phyloP scores from a whole-genome alignment of 2,329 filamentous ascomycete genomes.

The Nemania sp. region DNA sequence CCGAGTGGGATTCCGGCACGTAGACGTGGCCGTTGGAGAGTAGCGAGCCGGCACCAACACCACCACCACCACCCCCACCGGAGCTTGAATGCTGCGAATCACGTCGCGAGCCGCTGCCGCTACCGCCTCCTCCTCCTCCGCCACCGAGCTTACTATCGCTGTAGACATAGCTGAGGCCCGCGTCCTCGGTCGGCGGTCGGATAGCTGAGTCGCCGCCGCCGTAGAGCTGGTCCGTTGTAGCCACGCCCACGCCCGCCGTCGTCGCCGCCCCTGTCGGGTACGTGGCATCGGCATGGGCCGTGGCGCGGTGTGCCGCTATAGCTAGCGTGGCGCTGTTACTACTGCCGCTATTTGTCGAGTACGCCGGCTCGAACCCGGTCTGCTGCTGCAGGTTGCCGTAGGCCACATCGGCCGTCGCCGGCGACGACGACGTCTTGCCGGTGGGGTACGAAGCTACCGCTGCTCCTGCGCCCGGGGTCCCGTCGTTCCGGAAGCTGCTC shows the following conservation, averaged over 20 bases:
- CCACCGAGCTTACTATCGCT: slow-evolving; percentile 45
- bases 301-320: slow-evolving; percentile 35
- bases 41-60: slow-evolving; percentile 39
- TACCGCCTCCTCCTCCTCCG: slow-evolving; percentile 20
- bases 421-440: slow-evolving; percentile 38
- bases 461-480: slow-evolving; percentile 33
- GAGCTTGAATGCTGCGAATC: slow-evolving; percentile 46
- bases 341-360: no score
- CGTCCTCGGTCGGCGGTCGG: slow-evolving; percentile 43
- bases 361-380: slow-evolving; percentile 44
- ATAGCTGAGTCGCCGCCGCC: slow-evolving; percentile 39
- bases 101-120: slow-evolving; percentile 32
- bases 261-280: slow-evolving; percentile 31
- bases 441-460: slow-evolving; percentile 45
- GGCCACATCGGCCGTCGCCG: slow-evolving; percentile 46
- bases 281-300: slow-evolving; percentile 38
- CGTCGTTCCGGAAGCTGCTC: slow-evolving; percentile 49
- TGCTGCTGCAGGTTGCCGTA: slow-evolving; percentile 48
- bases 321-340: slow-evolving; percentile 36
- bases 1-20: slow-evolving; percentile 49
- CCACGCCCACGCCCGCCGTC: no score
- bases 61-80: slow-evolving; percentile 42
- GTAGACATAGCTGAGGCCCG: slow-evolving; percentile 48
- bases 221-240: slow-evolving; percentile 43
- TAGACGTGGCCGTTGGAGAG: slow-evolving; percentile 53